phyloP scores from a whole-genome alignment of 306 rosid genomes.

The Vigna nakashimae region DNA sequence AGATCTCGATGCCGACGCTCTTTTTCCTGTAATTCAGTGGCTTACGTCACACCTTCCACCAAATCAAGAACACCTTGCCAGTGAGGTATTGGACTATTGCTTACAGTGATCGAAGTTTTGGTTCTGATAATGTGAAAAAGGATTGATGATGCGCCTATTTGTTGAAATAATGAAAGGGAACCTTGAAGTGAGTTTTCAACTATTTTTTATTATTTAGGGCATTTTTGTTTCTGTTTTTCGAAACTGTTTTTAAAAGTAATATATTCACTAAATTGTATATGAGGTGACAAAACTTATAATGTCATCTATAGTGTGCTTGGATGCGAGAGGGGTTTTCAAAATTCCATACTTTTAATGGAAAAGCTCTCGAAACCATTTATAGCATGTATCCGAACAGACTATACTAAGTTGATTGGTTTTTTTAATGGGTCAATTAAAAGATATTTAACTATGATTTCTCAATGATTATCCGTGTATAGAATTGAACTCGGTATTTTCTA shows the following conservation, averaged over 20 bases:
- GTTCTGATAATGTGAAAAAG: neutral
- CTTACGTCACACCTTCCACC: slow-evolving; percentile 45
- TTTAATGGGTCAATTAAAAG: neutral
- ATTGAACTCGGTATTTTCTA: neutral
- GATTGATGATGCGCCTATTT: neutral
- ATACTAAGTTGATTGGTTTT: neutral
- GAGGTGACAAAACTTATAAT: neutral
- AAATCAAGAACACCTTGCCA: slow-evolving; percentile 22
- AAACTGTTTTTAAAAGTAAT: neutral
- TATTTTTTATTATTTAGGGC: neutral
- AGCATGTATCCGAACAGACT: neutral
- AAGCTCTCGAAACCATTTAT: neutral
- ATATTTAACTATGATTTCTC: neutral
- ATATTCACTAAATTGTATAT: neutral
- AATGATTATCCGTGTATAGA: too few species aligned
- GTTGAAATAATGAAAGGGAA: neutral
- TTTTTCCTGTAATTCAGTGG: slow-evolving; percentile 62
- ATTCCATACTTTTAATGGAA: too few species aligned
- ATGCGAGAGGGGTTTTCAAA: too few species aligned
- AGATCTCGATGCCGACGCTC: slow-evolving; percentile 40
- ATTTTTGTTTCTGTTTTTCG: neutral
- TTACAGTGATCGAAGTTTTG: slow-evolving; percentile 2
- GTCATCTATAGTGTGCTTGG: neutral
- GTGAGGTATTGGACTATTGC: slow-evolving; percentile 41
- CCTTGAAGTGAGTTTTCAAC: neutral